Base-by-base conservation (phyloP, 108 stramenopile genomes). In the Asterionellopsis glacialis region DNA sequence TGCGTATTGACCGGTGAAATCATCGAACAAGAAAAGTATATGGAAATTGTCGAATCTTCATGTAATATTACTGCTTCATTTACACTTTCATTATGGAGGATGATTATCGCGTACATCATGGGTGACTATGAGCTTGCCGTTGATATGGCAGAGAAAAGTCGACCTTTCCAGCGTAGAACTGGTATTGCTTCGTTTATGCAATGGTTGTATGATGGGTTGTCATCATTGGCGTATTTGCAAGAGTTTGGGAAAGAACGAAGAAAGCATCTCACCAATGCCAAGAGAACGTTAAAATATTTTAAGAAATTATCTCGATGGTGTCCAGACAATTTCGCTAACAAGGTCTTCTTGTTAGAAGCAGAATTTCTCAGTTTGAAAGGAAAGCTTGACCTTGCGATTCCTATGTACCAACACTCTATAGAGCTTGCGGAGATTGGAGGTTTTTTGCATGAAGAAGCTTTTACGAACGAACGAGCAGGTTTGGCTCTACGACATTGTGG, bases 371-470 rank as follows among this genome's bases (percentile, higher is more conserved):
- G 2, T 19, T 48, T 48, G 9, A 16, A 9, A 48, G 47, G 9
- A 4, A 48, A 81, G 18, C 45, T 69, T 26, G 60, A 74, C 45
- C 39, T 47, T n/a, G 76, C 77, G 0, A 38, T 68, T 51, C 33
- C 50, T 26, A 64, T 63, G 51, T 82, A 75, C 52, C 60, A 49
- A 16, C 45, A 48, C 12, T 62, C 77, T 10, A 82, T 77, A 18
- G 63, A 64, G 23, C 62, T 64, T 25, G 74, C 77, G 7, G 59
- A 54, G 25, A 67, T 71, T 15, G 74, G 38, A 53, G 73, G 59
- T 66, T 82, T 55, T 42, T 55, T 72, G 45, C 65, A 52, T 64
- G 47, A 82, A 64, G 65, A 82, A 45, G 81, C 73, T n/a, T 50
- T 82, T 22, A 77, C 74, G 19, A 48, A 78, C 39, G 81, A 82